phyloP scores from a whole-genome alignment of 2,329 filamentous ascomycete species.

The Fusarium sp. region DNA sequence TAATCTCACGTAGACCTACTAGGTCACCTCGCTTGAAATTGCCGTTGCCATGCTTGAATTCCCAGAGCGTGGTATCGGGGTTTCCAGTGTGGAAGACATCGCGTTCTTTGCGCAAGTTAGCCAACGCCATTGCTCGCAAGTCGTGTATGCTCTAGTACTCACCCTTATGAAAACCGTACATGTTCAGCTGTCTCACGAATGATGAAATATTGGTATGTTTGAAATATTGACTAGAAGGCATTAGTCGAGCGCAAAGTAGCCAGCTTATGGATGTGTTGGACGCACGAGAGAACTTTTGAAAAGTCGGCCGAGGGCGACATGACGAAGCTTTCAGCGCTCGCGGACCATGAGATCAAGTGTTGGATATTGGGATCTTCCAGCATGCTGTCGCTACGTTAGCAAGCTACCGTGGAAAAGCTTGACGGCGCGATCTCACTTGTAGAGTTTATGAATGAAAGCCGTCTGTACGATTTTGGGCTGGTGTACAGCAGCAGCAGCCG shows the following conservation, averaged over 20 bases:
- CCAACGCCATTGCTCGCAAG: not conserved
- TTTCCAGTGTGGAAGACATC: slow-evolving; percentile 97
- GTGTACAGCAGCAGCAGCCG: slow-evolving; percentile 79
- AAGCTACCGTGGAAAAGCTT: not conserved
- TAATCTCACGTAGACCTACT: slow-evolving; percentile 92
- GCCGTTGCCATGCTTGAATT: slow-evolving; percentile 97
- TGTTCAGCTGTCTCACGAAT: slow-evolving; percentile 96
- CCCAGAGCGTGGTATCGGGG: slow-evolving; percentile 94
- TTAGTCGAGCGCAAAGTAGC: slow-evolving; percentile 11
- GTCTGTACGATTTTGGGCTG: slow-evolving; percentile 98
- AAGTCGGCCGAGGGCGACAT: slow-evolving; percentile 99
- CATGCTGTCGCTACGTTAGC: slow-evolving; percentile 75
- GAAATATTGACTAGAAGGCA: slow-evolving; percentile 85
- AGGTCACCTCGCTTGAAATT: slow-evolving; percentile 97
- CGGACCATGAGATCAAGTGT: slow-evolving; percentile 96
- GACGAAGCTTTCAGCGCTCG: slow-evolving; percentile 94
- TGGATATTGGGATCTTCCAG: slow-evolving; percentile 93
- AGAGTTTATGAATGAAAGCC: slow-evolving; percentile 98
- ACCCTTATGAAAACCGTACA: slow-evolving; percentile 99
- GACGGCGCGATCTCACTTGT: slow-evolving; percentile 75
- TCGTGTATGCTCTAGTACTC: slow-evolving; percentile 26
- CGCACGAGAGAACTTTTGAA: slow-evolving; percentile 96
- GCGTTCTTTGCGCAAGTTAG: slow-evolving; percentile 73
- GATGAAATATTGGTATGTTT: slow-evolving; percentile 99
- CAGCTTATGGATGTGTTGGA: slow-evolving; percentile 43